Conservation (phyloP, 179 eudicot species). For the Amaranthus tricolor region DNA sequence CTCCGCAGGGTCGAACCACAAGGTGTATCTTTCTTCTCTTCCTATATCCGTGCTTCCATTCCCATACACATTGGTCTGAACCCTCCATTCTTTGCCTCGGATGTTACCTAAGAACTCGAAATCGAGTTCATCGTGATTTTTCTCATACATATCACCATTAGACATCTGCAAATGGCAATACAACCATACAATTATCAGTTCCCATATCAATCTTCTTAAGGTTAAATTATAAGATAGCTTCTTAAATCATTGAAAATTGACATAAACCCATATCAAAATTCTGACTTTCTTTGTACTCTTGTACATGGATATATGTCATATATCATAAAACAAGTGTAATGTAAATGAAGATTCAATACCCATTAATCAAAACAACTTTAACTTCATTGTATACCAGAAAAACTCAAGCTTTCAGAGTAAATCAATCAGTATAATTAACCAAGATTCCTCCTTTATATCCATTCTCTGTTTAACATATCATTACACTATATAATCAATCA, state of each 20-base stretch:
- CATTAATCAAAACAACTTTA: not conserved
- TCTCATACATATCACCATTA: slow-evolving; percentile 75
- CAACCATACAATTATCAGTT: not conserved
- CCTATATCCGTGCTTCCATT: slow-evolving; percentile 87
- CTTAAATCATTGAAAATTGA: not conserved
- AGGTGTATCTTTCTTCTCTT: slow-evolving; percentile 85
- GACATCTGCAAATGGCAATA: slow-evolving; percentile 57
- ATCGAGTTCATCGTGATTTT: slow-evolving; percentile 83
- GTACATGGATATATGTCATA: not conserved
- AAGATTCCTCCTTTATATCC: not conserved
- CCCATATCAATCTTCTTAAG: not conserved
- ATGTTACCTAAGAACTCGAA: slow-evolving; percentile 93
- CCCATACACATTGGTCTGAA: slow-evolving; percentile 91
- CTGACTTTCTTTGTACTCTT: not conserved
- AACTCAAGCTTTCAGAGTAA: not conserved
- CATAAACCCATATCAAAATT: not conserved
- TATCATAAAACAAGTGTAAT: not conserved
- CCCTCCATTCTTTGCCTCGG: slow-evolving; percentile 87
- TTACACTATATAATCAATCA: slow-evolving; percentile 10
- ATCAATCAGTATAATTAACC: not conserved
- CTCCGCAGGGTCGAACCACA: slow-evolving; percentile 93
- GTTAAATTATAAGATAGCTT: not conserved
- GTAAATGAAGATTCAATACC: not conserved
- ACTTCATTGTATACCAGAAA: not conserved
- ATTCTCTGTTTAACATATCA: not conserved